Base-by-base conservation (phyloP, 2,329 filamentous ascomycete genomes). In the Fusarium decemcellulare region DNA sequence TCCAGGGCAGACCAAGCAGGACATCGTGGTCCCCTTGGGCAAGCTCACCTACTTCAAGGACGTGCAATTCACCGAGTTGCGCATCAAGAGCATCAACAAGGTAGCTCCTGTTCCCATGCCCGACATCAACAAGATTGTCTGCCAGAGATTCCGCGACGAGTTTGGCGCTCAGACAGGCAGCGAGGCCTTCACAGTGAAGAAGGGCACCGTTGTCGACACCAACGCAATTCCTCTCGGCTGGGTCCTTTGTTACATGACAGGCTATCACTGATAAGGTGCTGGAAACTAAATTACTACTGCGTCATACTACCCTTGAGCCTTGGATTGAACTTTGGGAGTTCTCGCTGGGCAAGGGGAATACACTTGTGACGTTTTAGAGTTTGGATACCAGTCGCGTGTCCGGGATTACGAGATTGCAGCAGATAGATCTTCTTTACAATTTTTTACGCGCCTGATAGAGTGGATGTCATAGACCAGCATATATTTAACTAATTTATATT, bases 171-270 rank as follows among this genome's bases (percentile, higher is more conserved):
- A 36, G 40, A 34, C 9, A 6, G 52, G 52, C 6, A 55, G 52
- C 10, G 52, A 43, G 27, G 7, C 6, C 6, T 55, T 55, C 18
- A 27, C 52, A 2, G 16, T 12, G 2, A 14, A 27, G 29, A 16
- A 36, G 3, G 9, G 18, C 23, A 40, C 40, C 8, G 16, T 27
- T 10, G 18, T 55, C 40, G 11, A 29, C 14, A 55, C 52, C 15
- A 46, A 36, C 18, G 12, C 39, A 6, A 40, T 55, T 5, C 18
- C 30, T 15, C 30, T 55, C 16, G 52, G 52, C 9, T 55, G 52
- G 52, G 18, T 55, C 3, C 30, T 55, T n/a, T 55, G 52, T 40
- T 55, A 55, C 15, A 30, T 55, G 34, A 57, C 48, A 9, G 32
- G 32, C 12, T 12, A 34, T 23, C 23, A 23, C 23, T 23, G 23